phyloP scores from a whole-genome alignment of 2,329 filamentous ascomycete genomes.

The Cadophora sp. region DNA sequence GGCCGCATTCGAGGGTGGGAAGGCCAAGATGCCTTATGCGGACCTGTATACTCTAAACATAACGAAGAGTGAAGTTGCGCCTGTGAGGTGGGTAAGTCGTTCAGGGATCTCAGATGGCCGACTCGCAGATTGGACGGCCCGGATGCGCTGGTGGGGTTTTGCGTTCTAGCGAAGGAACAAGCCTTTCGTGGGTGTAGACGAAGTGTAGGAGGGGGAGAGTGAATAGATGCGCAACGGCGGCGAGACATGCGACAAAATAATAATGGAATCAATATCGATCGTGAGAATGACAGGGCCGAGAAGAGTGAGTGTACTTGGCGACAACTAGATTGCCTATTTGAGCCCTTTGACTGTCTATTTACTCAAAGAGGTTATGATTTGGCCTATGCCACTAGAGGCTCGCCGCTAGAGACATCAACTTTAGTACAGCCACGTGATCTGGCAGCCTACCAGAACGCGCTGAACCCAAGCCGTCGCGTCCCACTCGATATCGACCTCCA shows the following conservation, averaged over 20 bases:
- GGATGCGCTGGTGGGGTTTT: background rate
- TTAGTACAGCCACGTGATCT: background rate
- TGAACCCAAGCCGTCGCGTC: conserved; percentile 1
- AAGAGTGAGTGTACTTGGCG: background rate
- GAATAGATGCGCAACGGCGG: background rate
- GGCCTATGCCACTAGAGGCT: background rate
- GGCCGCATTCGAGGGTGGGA: conserved; percentile 24
- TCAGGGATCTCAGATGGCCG: background rate
- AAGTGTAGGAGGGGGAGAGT: too few relatives aligned
- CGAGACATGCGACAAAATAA: background rate
- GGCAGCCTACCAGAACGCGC: conserved; percentile 1
- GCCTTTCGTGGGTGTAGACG: background rate
- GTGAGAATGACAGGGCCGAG: background rate
- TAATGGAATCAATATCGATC: background rate
- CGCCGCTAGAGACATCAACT: background rate
- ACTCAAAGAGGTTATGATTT: background rate
- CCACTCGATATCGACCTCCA: background rate
- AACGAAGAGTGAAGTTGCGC: conserved; percentile 4
- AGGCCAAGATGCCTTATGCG: conserved; percentile 28
- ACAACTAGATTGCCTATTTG: background rate
- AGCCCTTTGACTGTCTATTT: background rate
- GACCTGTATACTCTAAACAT: conserved; percentile 6
- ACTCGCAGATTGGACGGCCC: background rate
- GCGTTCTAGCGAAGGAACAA: conserved; percentile 11
- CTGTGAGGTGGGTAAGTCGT: background rate